Evolutionary conservation across 805 yeast species (phyloP).

Genomic region (Pichia pseudocactophila): DNA sequence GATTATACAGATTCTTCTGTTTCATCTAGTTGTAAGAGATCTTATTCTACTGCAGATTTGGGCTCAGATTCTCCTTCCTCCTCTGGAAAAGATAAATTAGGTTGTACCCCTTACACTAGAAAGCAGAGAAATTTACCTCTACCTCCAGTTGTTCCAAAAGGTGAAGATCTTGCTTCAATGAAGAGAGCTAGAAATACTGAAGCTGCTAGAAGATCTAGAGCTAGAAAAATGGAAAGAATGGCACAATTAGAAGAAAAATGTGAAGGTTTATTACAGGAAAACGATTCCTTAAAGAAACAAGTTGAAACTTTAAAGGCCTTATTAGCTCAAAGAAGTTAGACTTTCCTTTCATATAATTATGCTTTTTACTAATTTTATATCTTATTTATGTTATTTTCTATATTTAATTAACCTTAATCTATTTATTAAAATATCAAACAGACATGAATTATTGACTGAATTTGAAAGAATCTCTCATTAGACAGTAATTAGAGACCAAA

Average conservation of each 20-base stretch:
- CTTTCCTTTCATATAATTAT: background rate
- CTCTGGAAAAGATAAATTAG: constrained; percentile 55
- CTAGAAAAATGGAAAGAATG: constrained; percentile 87
- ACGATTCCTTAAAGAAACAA: constrained; percentile 54
- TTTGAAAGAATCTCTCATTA: too few species aligned
- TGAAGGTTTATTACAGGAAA: constrained; percentile 50
- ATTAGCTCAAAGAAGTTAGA: constrained; percentile 23
- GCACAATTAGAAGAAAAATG: constrained; percentile 71
- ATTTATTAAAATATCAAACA: too few species aligned
- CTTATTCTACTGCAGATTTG: constrained; percentile 15
- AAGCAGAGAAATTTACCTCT: constrained; percentile 69
- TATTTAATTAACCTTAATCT: too few species aligned
- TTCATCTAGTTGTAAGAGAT: constrained; percentile 15
- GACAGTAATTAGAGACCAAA: background rate
- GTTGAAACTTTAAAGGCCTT: constrained; percentile 41
- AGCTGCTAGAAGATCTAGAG: constrained; percentile 93
- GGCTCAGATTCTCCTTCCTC: background rate
- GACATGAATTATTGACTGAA: too few species aligned
- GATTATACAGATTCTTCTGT: background rate
- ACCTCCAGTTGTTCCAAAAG: constrained; percentile 54
- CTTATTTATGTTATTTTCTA: background rate
- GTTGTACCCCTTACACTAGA: constrained; percentile 67
- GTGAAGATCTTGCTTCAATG: constrained; percentile 57
- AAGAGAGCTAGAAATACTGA: constrained; percentile 97
- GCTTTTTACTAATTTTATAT: background rate